Percentiles rank a stretch among this genome's conserved stretches.
phyloP scores from a whole-genome alignment of 768 basidiomycete species.

The Hemileccinum rubropunctum region DNA sequence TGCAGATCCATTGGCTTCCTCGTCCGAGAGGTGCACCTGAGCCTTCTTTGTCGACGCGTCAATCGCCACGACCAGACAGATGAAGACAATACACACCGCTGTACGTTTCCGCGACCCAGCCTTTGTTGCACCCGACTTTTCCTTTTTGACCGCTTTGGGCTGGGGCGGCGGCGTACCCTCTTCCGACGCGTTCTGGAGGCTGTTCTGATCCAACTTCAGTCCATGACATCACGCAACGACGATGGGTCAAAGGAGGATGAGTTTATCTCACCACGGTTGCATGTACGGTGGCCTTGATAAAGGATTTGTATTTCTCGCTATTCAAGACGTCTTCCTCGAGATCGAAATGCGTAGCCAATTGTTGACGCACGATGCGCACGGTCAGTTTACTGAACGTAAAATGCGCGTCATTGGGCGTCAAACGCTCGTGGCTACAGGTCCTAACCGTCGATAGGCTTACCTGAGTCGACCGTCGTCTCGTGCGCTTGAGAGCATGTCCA shows the following conservation, averaged over 20 bases:
- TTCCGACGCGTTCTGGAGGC: constrained; percentile 8
- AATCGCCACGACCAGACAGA: background rate
- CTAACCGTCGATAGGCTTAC: constrained; percentile 2
- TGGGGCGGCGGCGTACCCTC: background rate
- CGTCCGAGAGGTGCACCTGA: background rate
- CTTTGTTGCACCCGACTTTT: constrained; percentile 4
- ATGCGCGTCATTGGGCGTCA: background rate
- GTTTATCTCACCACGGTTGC: constrained; percentile 10
- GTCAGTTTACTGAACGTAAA: constrained; percentile 35
- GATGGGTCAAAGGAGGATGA: background rate
- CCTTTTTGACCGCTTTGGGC: constrained; percentile 7
- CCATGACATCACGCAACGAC: background rate
- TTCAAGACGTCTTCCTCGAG: constrained; percentile 47
- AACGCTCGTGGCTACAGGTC: background rate
- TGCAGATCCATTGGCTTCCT: constrained; percentile 1
- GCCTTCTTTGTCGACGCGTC: background rate
- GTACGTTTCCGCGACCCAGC: constrained; percentile 7
- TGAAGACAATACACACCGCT: constrained; percentile 10
- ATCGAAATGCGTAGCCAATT: constrained; percentile 45
- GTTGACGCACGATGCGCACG: constrained; percentile 46
- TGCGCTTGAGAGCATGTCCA: constrained; percentile 23
- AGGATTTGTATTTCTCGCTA: constrained; percentile 41
- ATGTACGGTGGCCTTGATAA: constrained; percentile 38
- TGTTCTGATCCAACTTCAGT: constrained; percentile 4
- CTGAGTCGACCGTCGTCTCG: constrained; percentile 19